phyloP scores from a whole-genome alignment of 179 eudicot species.

The Silene noctiflora region DNA sequence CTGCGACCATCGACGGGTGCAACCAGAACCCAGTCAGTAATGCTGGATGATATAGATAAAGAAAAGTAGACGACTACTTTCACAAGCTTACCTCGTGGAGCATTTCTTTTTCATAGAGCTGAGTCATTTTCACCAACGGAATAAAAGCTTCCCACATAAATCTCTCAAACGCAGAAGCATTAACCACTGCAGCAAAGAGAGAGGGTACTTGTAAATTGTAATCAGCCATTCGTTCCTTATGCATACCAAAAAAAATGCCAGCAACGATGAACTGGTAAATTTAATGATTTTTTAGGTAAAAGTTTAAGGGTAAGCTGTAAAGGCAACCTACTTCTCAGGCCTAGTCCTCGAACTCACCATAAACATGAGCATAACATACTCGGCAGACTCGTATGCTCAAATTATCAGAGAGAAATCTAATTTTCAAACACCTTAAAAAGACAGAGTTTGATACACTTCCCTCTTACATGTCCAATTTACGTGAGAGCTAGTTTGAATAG shows the following conservation, averaged over 20 bases:
- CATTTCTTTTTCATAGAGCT: constrained; percentile 47
- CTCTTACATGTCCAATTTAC: no score
- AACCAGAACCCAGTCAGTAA: constrained; percentile 18
- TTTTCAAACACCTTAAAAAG: no score
- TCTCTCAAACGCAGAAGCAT: constrained; percentile 34
- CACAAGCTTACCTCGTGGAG: constrained; percentile 55
- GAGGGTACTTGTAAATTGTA: background rate
- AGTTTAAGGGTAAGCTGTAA: background rate
- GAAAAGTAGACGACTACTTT: background rate
- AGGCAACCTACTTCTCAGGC: background rate
- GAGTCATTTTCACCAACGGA: constrained; percentile 52
- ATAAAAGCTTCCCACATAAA: constrained; percentile 60
- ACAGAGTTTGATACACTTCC: no score
- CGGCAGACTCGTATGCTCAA: no score
- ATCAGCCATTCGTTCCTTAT: background rate
- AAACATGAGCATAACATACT: background rate
- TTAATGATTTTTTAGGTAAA: background rate
- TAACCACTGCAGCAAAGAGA: constrained; percentile 39
- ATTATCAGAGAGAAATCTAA: no score
- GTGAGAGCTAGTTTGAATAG: background rate
- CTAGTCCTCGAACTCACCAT: background rate
- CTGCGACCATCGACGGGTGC: constrained; percentile 30
- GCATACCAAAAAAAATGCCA: background rate
- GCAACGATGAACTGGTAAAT: background rate
- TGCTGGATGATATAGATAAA: background rate